Evolutionary conservation across 176 grass and related monocot species (phyloP).

Genomic region (Alloteropsis semialata): DNA sequence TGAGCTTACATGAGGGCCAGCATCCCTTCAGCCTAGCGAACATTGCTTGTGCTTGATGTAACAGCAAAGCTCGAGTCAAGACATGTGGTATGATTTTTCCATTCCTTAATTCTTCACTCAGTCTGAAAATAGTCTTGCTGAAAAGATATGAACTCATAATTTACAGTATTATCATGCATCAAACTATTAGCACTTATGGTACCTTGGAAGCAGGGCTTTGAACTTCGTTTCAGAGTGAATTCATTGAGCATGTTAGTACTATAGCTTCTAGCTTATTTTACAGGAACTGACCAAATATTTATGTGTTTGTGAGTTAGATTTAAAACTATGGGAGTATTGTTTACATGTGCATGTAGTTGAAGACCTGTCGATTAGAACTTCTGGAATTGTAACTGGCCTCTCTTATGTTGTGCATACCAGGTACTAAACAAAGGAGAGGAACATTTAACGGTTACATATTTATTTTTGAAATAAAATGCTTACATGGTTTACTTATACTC

Average conservation of each 20-base stretch:
- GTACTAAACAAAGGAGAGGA: neutral
- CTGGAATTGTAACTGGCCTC: neutral
- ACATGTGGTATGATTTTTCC: constrained; percentile 66
- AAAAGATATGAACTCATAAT: neutral
- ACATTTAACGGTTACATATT: too few relatives aligned
- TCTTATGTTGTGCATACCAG: neutral
- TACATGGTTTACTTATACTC: too few relatives aligned
- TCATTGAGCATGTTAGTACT: neutral
- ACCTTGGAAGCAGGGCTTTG: neutral
- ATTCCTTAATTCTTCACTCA: neutral
- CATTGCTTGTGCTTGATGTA: constrained; percentile 73
- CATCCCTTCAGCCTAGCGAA: constrained; percentile 69
- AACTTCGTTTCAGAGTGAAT: neutral
- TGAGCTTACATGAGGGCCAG: constrained; percentile 60
- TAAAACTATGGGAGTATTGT: neutral
- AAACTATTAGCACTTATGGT: neutral
- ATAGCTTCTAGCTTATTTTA: neutral
- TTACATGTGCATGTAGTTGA: neutral
- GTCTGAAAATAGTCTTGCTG: neutral
- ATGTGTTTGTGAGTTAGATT: constrained; percentile 2
- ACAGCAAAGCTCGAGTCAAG: constrained; percentile 64
- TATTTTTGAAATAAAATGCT: too few relatives aligned
- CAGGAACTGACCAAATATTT: neutral
- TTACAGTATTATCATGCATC: neutral
- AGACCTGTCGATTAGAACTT: neutral